Evolutionary conservation across 2,329 filamentous ascomycete species (phyloP), one percentile per base, ranked within the genome.

Genomic region (Amauroascus verrucosus): DNA sequence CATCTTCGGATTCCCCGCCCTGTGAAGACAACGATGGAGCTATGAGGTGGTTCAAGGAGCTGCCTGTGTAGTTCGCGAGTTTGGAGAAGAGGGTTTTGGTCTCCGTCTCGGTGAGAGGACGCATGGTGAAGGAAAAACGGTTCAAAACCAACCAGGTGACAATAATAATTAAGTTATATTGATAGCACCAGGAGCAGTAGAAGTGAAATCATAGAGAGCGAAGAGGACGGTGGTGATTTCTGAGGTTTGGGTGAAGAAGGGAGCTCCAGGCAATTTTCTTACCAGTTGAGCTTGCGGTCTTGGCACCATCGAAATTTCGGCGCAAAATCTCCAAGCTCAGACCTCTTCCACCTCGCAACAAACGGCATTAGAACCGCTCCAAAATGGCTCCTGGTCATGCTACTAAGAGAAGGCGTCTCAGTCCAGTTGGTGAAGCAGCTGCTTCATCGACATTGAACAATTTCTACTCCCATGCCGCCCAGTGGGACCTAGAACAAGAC

Each of bases 21-120:
- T 83, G 79, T 63, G 79, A 77, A 40, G 78, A 80, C 71, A 83
- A 78, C 64, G 84, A 79, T 8, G 85, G 84, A 46, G 84, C 81
- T 62, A 91, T 88, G 61, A 96, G 80, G 70, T 88, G 83, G 70
- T 89, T 91, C 61, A 96, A 79, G 16, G 86, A 90, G 63, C 80
- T 81, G 61, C 90, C 89, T 22, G 87, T 93, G 76, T 97, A 98
- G 70, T 89, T 87, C 55, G 93, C 93, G 38, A 98, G 82, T 76
- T 97, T 95, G 62, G 84, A 81, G 71, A 96, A 94, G 63, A 96
- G 82, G 1, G 85, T 86, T 68, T 86, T 67, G 8, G 72, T 75
- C 59, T 77, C 75, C 52, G 68, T 58, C 58, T 83, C 88, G 54
- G 88, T 93, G 60, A 95, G 81, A 50, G 85, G 81, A 53, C 88